A percentile compares a stretch with the other conserved stretches of the same genome.
Evolutionary conservation across 2,329 filamentous ascomycete genomes (phyloP).

Genomic region (Colletotrichum tanaceti): DNA sequence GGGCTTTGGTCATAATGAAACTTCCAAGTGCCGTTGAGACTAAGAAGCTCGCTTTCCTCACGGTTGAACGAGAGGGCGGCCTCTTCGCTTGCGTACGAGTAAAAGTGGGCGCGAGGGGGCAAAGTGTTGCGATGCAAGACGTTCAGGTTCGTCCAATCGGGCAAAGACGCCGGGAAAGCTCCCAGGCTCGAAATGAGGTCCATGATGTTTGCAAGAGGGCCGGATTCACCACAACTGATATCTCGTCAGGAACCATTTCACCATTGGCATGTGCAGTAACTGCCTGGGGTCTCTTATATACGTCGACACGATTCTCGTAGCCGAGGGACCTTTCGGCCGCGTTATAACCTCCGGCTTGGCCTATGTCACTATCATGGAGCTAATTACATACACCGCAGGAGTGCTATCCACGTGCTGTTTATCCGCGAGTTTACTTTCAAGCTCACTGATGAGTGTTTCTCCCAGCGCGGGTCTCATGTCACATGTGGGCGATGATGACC

Average conservation of each 20-base stretch:
- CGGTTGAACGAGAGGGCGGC: slow-evolving; percentile 60
- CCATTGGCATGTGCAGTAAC: too few species aligned
- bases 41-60: slow-evolving; percentile 50
- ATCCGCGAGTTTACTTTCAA: neutral
- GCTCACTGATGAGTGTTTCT: neutral
- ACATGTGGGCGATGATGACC: slow-evolving; percentile 21
- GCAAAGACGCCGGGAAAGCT: slow-evolving; percentile 44
- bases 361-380: slow-evolving; percentile 22
- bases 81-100: slow-evolving; percentile 59
- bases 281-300: slow-evolving; percentile 24
- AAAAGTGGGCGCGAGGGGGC: slow-evolving; percentile 66
- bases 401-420: neutral
- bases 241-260: neutral
- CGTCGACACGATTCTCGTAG: neutral
- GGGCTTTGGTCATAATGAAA: slow-evolving; percentile 53
- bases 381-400: slow-evolving; percentile 5
- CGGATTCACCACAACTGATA: neutral
- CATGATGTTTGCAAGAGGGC: slow-evolving; percentile 7
- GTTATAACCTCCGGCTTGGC: slow-evolving; percentile 13
- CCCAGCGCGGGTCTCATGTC: slow-evolving; percentile 4
- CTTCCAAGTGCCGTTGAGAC: slow-evolving; percentile 58
- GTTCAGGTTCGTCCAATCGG: slow-evolving; percentile 70
- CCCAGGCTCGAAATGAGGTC: slow-evolving; percentile 25
- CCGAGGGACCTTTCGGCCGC: neutral
- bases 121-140: slow-evolving; percentile 68